Conservation (phyloP, 2,329 filamentous ascomycete genomes). For the Aspergillus fumigatiaffinis region DNA sequence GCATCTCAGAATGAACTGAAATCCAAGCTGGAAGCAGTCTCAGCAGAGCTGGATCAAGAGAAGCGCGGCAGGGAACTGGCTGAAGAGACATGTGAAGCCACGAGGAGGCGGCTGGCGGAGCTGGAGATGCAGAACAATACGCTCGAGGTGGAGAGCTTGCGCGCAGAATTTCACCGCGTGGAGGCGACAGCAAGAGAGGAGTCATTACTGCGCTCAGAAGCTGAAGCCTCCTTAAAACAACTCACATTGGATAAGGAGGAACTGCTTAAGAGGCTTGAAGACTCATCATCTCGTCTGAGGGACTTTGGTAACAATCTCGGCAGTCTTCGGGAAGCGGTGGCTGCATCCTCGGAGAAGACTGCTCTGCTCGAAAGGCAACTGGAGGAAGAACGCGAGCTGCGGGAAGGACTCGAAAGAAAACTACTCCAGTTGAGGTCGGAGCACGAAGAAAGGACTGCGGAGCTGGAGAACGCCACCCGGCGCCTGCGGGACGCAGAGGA, state of each 20-base stretch:
- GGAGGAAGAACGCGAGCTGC: slow-evolving; percentile 68
- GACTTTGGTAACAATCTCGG: slow-evolving; percentile 69
- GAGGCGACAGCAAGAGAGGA: slow-evolving; percentile 79
- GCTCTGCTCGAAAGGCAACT: slow-evolving; percentile 73
- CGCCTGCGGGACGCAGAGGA: slow-evolving; percentile 83
- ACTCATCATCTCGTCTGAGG: slow-evolving; percentile 62
- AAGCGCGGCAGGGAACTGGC: slow-evolving; percentile 75
- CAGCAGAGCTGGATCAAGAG: slow-evolving; percentile 73
- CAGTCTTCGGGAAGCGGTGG: slow-evolving; percentile 72
- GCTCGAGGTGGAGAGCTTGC: slow-evolving; percentile 78
- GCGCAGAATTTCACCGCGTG: slow-evolving; percentile 76
- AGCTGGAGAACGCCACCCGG: slow-evolving; percentile 70
- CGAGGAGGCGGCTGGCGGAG: slow-evolving; percentile 77
- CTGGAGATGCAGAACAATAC: slow-evolving; percentile 80
- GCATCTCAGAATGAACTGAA: slow-evolving; percentile 77
- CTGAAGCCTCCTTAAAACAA: slow-evolving; percentile 68
- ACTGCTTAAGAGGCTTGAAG: slow-evolving; percentile 64
- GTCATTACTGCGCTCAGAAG: slow-evolving; percentile 70
- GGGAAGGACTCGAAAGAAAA: slow-evolving; percentile 73
- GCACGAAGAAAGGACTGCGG: slow-evolving; percentile 73
- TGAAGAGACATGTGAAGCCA: slow-evolving; percentile 79
- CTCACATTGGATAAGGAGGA: slow-evolving; percentile 85
- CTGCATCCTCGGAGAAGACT: slow-evolving; percentile 73
- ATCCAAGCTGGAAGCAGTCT: slow-evolving; percentile 65
- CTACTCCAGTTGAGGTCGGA: slow-evolving; percentile 73